A percentile compares a stretch with the other conserved stretches of the same genome.
phyloP scores from a whole-genome alignment of 768 basidiomycete genomes.

The Amanita exitialis region DNA sequence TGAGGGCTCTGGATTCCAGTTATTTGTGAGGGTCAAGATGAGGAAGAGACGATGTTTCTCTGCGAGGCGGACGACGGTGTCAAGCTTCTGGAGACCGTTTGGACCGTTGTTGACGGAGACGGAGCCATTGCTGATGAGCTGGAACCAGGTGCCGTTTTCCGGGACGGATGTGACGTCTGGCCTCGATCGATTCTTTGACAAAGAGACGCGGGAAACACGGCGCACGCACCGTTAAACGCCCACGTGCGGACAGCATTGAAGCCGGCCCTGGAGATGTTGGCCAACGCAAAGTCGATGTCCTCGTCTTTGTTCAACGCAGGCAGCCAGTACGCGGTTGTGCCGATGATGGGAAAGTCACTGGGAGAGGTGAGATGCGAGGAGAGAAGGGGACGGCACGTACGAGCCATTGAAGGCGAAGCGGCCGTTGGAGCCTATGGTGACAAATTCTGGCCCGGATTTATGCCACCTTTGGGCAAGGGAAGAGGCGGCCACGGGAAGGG shows the following conservation, averaged over 20 bases:
- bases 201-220: background rate
- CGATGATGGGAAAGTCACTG: constrained; percentile 21
- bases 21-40: constrained; percentile 50
- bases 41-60: constrained; percentile 43
- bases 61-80: constrained; percentile 45
- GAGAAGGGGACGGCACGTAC: constrained; percentile 17
- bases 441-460: constrained; percentile 24
- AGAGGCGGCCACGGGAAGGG: background rate
- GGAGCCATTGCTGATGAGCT: constrained; percentile 45
- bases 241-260: constrained; percentile 56
- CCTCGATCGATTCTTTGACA: background rate
- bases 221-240: constrained; percentile 55
- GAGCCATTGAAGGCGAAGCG: constrained; percentile 47
- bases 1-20: constrained; percentile 38
- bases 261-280: constrained; percentile 44
- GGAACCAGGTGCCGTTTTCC: constrained; percentile 53
- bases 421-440: constrained; percentile 27
- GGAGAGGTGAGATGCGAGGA: background rate
- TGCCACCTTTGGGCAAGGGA: constrained; percentile 14
- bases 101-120: constrained; percentile 45
- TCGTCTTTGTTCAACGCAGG: constrained; percentile 36
- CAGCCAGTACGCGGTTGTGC: constrained; percentile 66
- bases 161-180: constrained; percentile 45
- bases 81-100: constrained; percentile 54
- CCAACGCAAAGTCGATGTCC: constrained; percentile 50